Percentiles rank a stretch among this genome's conserved stretches.
These are phyloP conservation scores for Saturnispora besseyi DNA, from an alignment of 805 yeast genomes.

Conservation along the genomic window DNA sequence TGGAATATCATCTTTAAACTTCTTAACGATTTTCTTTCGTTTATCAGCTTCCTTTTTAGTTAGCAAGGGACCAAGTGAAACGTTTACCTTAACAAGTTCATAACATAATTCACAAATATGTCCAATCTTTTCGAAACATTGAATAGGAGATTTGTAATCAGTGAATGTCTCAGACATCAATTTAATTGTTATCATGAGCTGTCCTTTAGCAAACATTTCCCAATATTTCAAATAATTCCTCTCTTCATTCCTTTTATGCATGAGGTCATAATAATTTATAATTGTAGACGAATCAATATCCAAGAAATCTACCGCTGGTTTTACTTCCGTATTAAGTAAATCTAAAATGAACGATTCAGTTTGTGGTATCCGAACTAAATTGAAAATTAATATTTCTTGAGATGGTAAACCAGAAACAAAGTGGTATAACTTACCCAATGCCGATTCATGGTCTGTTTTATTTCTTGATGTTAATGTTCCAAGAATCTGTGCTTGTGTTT, in stretches of 20 bases:
- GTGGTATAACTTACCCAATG: neutral
- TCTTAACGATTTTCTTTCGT: neutral
- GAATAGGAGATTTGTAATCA: neutral
- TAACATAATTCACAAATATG: neutral
- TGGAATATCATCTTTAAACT: neutral
- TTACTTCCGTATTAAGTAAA: neutral
- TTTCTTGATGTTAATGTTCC: slow-evolving; percentile 5
- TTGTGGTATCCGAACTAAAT: neutral
- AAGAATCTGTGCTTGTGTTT: neutral
- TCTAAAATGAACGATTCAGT: neutral
- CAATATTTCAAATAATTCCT: neutral
- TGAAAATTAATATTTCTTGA: neutral
- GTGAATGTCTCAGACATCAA: neutral
- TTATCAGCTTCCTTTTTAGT: neutral
- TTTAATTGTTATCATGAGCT: neutral
- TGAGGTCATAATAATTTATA: neutral
- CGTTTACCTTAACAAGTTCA: slow-evolving; percentile 2
- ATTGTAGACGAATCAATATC: neutral
- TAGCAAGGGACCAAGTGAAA: neutral
- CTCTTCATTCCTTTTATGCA: neutral
- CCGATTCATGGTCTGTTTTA: neutral
- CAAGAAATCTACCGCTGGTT: neutral
- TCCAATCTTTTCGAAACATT: neutral
- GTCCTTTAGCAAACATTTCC: neutral
- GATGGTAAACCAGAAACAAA: slow-evolving; percentile 3